phyloP scores from a whole-genome alignment of 257 asterid species.

The Solanum chiquidenum region DNA sequence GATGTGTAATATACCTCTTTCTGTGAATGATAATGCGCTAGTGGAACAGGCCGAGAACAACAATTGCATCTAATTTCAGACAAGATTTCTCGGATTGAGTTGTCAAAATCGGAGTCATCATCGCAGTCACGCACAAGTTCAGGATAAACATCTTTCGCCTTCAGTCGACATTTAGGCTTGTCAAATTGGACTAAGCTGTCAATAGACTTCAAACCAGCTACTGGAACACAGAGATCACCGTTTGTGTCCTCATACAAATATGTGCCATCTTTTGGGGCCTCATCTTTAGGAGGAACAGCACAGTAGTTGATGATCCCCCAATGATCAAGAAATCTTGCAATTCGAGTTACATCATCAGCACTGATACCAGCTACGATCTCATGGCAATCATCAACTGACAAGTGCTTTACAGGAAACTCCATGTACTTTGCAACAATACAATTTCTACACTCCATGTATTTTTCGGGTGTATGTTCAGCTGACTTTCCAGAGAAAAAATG shows the following conservation, averaged over 20 bases:
- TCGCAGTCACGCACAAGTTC: constrained; percentile 40
- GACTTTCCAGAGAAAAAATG: constrained; percentile 91
- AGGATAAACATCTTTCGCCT: constrained; percentile 73
- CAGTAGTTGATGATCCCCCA: constrained; percentile 97
- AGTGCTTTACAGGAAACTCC: constrained; percentile 75
- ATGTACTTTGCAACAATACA: constrained; percentile 78
- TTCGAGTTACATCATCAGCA: constrained; percentile 64
- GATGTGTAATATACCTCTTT: constrained; percentile 58
- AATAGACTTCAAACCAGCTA: constrained; percentile 73
- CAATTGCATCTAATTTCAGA: constrained; percentile 59
- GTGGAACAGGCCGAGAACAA: constrained; percentile 59
- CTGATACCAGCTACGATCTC: constrained; percentile 53
- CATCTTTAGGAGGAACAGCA: constrained; percentile 49
- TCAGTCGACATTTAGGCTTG: constrained; percentile 75
- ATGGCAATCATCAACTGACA: constrained; percentile 60
- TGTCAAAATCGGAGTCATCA: constrained; percentile 55
- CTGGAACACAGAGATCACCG: constrained; percentile 76
- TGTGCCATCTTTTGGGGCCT: constrained; percentile 45
- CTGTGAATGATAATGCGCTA: constrained; percentile 71
- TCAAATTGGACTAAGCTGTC: constrained; percentile 92
- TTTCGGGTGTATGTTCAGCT: constrained; percentile 81
- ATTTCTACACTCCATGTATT: constrained; percentile 86
- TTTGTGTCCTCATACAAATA: constrained; percentile 61
- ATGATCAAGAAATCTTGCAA: constrained; percentile 85
- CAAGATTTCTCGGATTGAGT: constrained; percentile 57